These are phyloP conservation scores for Sisymbrium irio DNA, from an alignment of 345 rosid species.

Conservation along the genomic window DNA sequence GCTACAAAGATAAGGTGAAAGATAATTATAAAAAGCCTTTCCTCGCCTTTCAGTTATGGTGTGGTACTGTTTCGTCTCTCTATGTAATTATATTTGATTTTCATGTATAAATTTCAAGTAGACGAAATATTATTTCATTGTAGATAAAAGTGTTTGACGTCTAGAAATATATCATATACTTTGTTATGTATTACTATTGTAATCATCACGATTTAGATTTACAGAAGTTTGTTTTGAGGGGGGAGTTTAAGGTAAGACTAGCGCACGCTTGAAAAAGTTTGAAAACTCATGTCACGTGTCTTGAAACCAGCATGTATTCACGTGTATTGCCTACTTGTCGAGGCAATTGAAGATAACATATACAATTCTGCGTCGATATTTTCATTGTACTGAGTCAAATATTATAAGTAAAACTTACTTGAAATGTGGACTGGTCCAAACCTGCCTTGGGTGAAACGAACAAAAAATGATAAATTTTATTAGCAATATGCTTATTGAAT, in stretches of 20 bases:
- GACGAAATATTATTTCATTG: constrained; percentile 7
- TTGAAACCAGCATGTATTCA: neutral
- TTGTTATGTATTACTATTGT: neutral
- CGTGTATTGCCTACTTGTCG: neutral
- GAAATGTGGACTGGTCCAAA: neutral
- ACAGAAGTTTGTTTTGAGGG: neutral
- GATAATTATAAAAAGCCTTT: neutral
- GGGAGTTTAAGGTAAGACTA: neutral
- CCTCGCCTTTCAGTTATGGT: neutral
- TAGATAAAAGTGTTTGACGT: constrained; percentile 19
- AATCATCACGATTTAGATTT: neutral
- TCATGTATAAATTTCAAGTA: constrained; percentile 20
- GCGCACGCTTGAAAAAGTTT: neutral
- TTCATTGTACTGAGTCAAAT: too few relatives aligned
- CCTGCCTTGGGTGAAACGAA: too few relatives aligned
- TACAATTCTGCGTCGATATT: too few relatives aligned
- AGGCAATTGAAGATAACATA: too few relatives aligned
- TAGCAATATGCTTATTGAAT: too few relatives aligned
- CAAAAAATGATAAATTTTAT: too few relatives aligned
- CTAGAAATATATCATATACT: neutral
- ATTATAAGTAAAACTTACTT: too few relatives aligned
- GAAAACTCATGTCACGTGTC: neutral
- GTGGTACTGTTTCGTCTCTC: constrained; percentile 3
- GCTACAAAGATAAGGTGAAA: constrained; percentile 53
- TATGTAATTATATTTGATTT: constrained; percentile 27